phyloP scores from a whole-genome alignment of 2,329 filamentous ascomycete genomes.

The Botrytis elliptica region DNA sequence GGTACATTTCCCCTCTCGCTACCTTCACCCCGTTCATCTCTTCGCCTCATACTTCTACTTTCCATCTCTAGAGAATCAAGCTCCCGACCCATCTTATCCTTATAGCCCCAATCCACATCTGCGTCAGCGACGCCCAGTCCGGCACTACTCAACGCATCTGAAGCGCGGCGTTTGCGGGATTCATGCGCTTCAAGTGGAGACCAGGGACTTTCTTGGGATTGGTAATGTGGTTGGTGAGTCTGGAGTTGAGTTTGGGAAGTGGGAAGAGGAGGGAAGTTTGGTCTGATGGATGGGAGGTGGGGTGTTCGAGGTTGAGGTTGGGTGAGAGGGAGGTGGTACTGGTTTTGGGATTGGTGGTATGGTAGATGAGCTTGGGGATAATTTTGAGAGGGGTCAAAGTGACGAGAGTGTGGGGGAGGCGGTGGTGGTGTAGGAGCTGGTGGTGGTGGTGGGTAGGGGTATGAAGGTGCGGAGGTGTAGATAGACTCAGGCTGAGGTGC shows the following conservation, averaged over 20 bases:
- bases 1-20: accelerated
- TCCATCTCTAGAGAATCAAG: conserved; percentile 7
- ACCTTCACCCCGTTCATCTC: not conserved
- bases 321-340: not conserved
- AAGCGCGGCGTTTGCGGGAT: conserved; percentile 6
- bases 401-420: not conserved
- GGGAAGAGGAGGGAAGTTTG: not conserved
- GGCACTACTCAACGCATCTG: not conserved
- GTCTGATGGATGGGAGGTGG: not conserved
- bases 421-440: conserved; percentile 18
- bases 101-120: not conserved
- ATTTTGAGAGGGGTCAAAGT: not conserved
- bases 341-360: not conserved
- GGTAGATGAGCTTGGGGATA: no score
- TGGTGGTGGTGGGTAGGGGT: not conserved
- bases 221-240: not conserved
- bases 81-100: conserved; percentile 17
- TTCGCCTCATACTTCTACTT: not conserved
- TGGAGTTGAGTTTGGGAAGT: not conserved
- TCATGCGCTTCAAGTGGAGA: not conserved
- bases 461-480: not conserved
- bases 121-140: not conserved
- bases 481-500: not conserved
- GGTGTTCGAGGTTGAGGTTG: not conserved
- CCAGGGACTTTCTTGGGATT: not conserved